Conservation (phyloP, 106 monocot genomes). For the Acorus gramineus region DNA sequence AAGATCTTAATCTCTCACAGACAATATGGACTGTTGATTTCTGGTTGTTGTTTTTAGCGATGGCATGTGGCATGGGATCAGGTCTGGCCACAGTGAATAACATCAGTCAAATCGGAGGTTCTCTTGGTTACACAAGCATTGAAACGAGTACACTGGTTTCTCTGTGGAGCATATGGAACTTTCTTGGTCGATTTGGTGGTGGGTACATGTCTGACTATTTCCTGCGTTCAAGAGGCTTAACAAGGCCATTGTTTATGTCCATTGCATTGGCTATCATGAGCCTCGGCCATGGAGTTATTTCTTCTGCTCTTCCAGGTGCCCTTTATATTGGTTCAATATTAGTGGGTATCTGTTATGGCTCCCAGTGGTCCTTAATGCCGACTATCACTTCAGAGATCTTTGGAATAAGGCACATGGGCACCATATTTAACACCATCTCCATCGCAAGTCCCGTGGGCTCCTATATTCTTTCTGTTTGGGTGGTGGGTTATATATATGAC, state of each 20-base stretch:
- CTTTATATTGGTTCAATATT: slow-evolving; percentile 59
- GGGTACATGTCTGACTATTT: slow-evolving; percentile 80
- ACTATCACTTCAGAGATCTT: slow-evolving; percentile 85
- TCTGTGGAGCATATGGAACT: slow-evolving; percentile 97
- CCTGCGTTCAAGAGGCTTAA: slow-evolving; percentile 26
- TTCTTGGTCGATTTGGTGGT: slow-evolving; percentile 61
- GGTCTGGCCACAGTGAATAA: slow-evolving; percentile 92
- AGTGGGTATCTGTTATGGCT: slow-evolving; percentile 81
- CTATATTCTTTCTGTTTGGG: slow-evolving; percentile 71
- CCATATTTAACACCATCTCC: slow-evolving; percentile 79
- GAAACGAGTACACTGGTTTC: slow-evolving; percentile 60
- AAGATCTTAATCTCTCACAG: slow-evolving; percentile 41
- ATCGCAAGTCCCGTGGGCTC: slow-evolving; percentile 76
- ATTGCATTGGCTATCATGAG: slow-evolving; percentile 61
- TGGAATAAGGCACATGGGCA: slow-evolving; percentile 79
- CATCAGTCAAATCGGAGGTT: slow-evolving; percentile 70
- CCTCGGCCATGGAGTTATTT: slow-evolving; percentile 49
- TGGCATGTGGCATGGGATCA: slow-evolving; percentile 91
- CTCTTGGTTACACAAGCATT: slow-evolving; percentile 43
- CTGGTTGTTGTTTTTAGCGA: slow-evolving; percentile 79
- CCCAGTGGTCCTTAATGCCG: slow-evolving; percentile 88
- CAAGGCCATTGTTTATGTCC: slow-evolving; percentile 68
- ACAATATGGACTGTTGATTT: slow-evolving; percentile 51
- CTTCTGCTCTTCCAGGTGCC: slow-evolving; percentile 53
- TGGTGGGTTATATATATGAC: slow-evolving; percentile 85